Percentiles rank a stretch among this genome's conserved stretches.
Evolutionary conservation across 2,329 filamentous ascomycete species (phyloP).

Genomic region (Penicillium brasilianum): DNA sequence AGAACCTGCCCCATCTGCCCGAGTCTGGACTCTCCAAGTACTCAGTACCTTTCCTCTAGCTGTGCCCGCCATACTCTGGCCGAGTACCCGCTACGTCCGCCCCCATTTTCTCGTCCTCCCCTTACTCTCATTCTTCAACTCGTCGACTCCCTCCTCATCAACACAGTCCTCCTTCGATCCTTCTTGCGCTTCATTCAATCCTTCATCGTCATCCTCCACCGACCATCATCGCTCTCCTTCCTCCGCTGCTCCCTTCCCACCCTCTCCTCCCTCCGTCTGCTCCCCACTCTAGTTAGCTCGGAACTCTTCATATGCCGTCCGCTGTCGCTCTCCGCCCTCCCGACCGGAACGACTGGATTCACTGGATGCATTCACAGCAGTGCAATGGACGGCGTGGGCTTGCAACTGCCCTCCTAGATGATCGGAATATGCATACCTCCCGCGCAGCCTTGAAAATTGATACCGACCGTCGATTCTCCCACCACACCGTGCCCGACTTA

Average conservation of each 20-base stretch:
- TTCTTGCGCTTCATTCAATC: neutral
- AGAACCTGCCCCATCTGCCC: conserved; percentile 23
- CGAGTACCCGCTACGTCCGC: conserved; percentile 22
- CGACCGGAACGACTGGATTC: conserved; percentile 35
- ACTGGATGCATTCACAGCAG: conserved; percentile 40
- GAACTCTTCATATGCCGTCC: conserved; percentile 21
- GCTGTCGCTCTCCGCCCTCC: conserved; percentile 21
- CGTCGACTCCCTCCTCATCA: conserved; percentile 1
- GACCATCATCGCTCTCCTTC: conserved; percentile 11
- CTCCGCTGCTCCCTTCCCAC: conserved; percentile 18
- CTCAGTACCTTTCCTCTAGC: conserved; percentile 13
- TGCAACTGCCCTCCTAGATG: conserved; percentile 31
- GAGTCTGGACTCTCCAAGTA: conserved; percentile 27
- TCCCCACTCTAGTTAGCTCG: neutral
- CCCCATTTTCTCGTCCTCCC: conserved; percentile 21
- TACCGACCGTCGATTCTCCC: conserved; percentile 29
- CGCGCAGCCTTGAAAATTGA: conserved; percentile 30
- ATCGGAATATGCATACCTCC: conserved; percentile 37
- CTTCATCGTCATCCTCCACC: neutral
- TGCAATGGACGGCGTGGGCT: conserved; percentile 41
- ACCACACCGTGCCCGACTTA: conserved; percentile 24
- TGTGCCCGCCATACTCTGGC: neutral
- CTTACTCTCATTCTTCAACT: conserved; percentile 28
- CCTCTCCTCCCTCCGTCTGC: conserved; percentile 1
- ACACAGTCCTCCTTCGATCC: neutral